Conservation (phyloP, 805 yeast genomes). For the Tetrapisispora pingtungensis region DNA sequence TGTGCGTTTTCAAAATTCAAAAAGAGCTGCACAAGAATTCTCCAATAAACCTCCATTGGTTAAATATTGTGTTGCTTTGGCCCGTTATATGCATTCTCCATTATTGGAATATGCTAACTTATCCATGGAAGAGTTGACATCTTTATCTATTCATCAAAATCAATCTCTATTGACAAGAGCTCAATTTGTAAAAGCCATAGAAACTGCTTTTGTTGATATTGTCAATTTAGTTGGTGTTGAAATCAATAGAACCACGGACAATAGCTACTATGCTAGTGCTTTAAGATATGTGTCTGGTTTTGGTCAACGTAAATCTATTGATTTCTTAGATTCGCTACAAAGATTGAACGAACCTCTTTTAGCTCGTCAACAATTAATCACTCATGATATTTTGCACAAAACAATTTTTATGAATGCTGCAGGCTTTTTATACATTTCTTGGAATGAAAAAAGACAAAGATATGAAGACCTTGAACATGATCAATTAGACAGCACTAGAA, state of each 20-base stretch:
- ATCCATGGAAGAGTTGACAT: conserved; percentile 54
- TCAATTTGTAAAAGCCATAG: conserved; percentile 52
- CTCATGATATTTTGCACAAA: conserved; percentile 67
- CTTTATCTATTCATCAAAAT: conserved; percentile 58
- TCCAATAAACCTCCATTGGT: conserved; percentile 75
- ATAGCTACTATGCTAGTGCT: conserved; percentile 53
- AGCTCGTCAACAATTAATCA: conserved; percentile 83
- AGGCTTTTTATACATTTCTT: conserved; percentile 72
- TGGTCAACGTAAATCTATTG: conserved; percentile 92
- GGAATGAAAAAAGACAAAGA: conserved; percentile 38
- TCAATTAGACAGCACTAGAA: conserved; percentile 84
- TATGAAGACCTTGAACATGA: conserved; percentile 55
- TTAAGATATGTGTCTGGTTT: conserved; percentile 80
- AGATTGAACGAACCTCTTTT: conserved; percentile 36
- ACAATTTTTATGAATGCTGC: conserved; percentile 86
- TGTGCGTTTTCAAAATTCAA: conserved; percentile 71
- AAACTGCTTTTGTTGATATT: conserved; percentile 78
- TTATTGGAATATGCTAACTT: conserved; percentile 76
- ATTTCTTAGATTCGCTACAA: conserved; percentile 72
- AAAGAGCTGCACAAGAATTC: conserved; percentile 64
- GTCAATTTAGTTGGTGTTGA: conserved; percentile 90
- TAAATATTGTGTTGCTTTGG: conserved; percentile 79
- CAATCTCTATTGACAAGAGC: conserved; percentile 66
- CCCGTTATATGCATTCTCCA: conserved; percentile 91
- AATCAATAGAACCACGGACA: conserved; percentile 77